Conservation (phyloP, 805 yeast species). For the Candida vartiovaarae region DNA sequence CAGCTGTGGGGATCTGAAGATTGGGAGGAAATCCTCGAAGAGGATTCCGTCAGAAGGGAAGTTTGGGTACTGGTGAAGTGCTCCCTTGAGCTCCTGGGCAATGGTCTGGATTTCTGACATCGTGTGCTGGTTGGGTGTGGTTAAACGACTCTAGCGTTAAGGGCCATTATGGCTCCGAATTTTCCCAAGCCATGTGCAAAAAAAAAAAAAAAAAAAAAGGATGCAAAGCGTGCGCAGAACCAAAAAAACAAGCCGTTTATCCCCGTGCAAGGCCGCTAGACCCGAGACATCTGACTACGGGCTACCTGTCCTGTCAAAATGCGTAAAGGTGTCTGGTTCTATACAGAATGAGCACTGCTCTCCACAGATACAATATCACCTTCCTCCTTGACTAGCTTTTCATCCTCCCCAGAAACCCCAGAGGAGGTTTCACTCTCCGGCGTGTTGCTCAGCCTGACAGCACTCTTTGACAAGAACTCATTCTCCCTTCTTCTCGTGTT, state of each 20-base stretch:
- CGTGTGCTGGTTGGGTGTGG: no score
- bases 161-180: no score
- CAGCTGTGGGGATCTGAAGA: conserved; percentile 73
- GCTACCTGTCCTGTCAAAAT: no score
- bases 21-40: conserved; percentile 94
- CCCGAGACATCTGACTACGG: no score
- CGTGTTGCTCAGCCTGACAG: conserved; percentile 1
- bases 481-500: conserved; percentile 20
- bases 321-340: no score
- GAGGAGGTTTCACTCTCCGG: not conserved
- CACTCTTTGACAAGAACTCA: conserved; percentile 11
- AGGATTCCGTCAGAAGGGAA: conserved; percentile 90
- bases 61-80: conserved; percentile 77
- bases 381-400: not conserved
- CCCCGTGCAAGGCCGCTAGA: no score
- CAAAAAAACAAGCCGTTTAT: no score
- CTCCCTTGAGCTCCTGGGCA: conserved; percentile 32
- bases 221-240: no score
- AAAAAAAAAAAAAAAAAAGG: no score
- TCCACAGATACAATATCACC: not conserved
- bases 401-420: not conserved
- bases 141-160: no score
- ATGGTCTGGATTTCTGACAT: not conserved
- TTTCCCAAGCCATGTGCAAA: no score
- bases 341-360: not conserved